Base-by-base conservation (phyloP, 2,329 filamentous ascomycete genomes). In the Curvularia sp. region DNA sequence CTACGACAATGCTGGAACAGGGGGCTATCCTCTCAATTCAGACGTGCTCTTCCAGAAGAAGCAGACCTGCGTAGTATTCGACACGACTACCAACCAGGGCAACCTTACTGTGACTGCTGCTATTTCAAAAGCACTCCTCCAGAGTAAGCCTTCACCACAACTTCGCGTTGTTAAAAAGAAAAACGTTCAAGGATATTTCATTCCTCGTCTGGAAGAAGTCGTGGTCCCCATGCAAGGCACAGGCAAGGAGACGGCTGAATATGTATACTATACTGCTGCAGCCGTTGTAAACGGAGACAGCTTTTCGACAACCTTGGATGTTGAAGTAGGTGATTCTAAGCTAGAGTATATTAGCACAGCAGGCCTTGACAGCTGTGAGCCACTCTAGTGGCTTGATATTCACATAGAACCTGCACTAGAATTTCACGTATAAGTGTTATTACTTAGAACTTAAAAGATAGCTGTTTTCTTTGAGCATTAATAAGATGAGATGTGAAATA, bases 1-100 rank as follows among this genome's bases (percentile, higher is more conserved):
- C 5, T 60, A 55, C 44, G 60, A 62, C 30, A 62, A 63, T n/a
- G 51, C 43, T 8, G 55, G 52, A 15, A 58, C 52, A 31, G 61
- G 61, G 9, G 24, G 49, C 13, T 63, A 58, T 20, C 55, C 58
- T 31, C 5, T 47, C n/a, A 31, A 47, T 13, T 13, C 15, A 10
- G 44, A 33, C 33, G n/a, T 47, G n/a, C 7, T 47, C 5, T 47
- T 5, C 2, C 44, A 47, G 4, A 13, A 12, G 9, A 30, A 30
- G 18, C 44, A 47, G 44, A 12, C 44, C 28, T 47, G 44, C n/a
- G 13, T 22, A 3, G n/a, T n/a, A 15, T 31, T 15, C 8, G 42
- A 15, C 22, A 8, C 5, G 2, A 20, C 6, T 22, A 6, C n/a
- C 5, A 22, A 33, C 28, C 8, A 33, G 1, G 18, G 0, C n/a